These are phyloP conservation scores for Colletotrichum ledebouriae DNA, from an alignment of 2,329 filamentous ascomycete species.

Conservation along the genomic window DNA sequence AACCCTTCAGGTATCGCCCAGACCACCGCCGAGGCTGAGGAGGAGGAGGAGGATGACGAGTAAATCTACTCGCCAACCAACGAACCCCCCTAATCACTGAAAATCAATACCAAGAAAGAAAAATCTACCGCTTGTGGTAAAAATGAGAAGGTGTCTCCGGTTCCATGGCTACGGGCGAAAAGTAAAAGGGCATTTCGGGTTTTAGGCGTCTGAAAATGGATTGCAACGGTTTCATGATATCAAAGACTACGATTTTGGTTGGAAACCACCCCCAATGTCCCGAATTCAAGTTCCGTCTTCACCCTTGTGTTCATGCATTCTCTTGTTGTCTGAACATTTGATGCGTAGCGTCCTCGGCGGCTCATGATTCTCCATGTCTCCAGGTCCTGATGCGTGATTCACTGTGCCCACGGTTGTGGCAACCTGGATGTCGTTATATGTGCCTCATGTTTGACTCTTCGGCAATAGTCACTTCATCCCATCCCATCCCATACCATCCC, in stretches of 20 bases:
- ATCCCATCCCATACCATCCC: no score
- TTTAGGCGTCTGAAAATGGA: conserved; percentile 42
- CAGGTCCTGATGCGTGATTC: background rate
- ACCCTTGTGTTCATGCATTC: conserved; percentile 9
- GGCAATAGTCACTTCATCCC: no score
- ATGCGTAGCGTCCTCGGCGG: background rate
- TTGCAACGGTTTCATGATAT: conserved; percentile 38
- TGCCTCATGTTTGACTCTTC: no score
- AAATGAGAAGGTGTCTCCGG: conserved; percentile 19
- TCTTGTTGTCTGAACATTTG: background rate
- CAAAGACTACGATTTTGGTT: conserved; percentile 14
- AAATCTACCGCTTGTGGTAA: conserved; percentile 17
- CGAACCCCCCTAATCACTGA: background rate
- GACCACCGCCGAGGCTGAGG: conserved; percentile 81
- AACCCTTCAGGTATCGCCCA: conserved; percentile 75
- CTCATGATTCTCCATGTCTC: background rate
- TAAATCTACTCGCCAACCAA: conserved; percentile 56
- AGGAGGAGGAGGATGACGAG: conserved; percentile 76
- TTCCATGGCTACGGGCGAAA: conserved; percentile 22
- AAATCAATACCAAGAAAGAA: background rate
- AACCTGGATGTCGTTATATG: no score
- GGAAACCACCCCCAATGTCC: background rate
- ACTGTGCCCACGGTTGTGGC: no score
- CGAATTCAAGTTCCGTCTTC: conserved; percentile 36
- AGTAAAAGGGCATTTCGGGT: conserved; percentile 32